Conservation (phyloP, 108 stramenopile genomes). For the Skeletonema menzelii region DNA sequence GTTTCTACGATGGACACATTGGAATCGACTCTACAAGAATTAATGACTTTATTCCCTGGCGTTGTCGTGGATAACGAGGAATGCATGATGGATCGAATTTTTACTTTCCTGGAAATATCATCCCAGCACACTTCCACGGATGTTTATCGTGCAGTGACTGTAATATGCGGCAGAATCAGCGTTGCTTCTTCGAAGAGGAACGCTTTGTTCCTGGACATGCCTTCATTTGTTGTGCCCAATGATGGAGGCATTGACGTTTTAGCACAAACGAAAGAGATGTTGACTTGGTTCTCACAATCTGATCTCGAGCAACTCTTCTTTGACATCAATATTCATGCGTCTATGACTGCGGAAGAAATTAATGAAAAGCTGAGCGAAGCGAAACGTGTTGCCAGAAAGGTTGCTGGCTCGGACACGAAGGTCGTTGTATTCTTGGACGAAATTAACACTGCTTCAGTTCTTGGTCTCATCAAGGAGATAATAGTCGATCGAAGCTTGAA, state of each 20-base stretch:
- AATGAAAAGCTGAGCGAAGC: constrained; percentile 12
- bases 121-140: constrained; percentile 14
- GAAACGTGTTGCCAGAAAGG: constrained; percentile 14
- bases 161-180: background rate
- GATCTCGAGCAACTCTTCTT: constrained; percentile 30
- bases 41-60: background rate
- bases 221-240: background rate
- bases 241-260: background rate
- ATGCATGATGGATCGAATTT: background rate
- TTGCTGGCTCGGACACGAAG: background rate
- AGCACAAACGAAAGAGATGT: background rate
- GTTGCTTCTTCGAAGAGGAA: constrained; percentile 12
- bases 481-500: constrained; percentile 24
- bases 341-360: constrained; percentile 18
- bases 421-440: constrained; percentile 33
- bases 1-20: constrained; percentile 7
- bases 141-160: background rate
- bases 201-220: constrained; percentile 1
- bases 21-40: background rate
- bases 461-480: constrained; percentile 31
- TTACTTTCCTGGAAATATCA: constrained; percentile 16
- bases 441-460: constrained; percentile 26
- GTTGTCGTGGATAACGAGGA: background rate
- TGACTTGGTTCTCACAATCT: constrained; percentile 24
- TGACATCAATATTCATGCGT: constrained; percentile 33